Percentiles rank a stretch among this genome's conserved stretches.
These are phyloP conservation scores for Aquilaria yunnanensis DNA, from an alignment of 345 rosid species.

Conservation along the genomic window DNA sequence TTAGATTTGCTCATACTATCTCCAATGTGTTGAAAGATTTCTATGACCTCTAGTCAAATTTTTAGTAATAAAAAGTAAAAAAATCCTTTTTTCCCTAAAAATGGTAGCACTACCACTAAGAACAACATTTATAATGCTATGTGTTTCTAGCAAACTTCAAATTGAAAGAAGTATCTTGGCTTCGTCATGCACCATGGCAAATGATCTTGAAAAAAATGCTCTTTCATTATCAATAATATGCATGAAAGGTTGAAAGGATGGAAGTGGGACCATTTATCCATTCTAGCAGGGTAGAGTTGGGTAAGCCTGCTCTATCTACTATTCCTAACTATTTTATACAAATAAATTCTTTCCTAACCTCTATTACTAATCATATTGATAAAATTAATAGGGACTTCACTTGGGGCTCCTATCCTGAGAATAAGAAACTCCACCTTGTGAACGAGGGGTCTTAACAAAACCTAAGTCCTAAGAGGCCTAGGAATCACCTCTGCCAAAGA, in stretches of 20 bases:
- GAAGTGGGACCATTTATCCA: background rate
- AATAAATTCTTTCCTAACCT: background rate
- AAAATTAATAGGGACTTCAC: background rate
- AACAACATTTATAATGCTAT: background rate
- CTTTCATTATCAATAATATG: background rate
- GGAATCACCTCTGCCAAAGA: background rate
- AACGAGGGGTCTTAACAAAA: background rate
- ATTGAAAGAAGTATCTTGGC: background rate
- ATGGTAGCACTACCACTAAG: background rate
- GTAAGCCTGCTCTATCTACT: background rate
- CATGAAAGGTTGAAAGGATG: background rate
- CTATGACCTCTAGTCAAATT: background rate
- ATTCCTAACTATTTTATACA: background rate
- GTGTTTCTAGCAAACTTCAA: background rate
- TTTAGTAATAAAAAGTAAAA: too few species aligned
- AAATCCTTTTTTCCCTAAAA: background rate
- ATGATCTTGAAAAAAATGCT: background rate
- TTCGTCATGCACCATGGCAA: background rate
- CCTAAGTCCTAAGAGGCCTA: background rate
- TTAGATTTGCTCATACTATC: background rate
- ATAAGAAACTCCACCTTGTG: background rate
- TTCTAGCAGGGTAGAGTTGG: background rate
- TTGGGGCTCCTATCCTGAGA: background rate
- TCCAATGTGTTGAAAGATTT: background rate
- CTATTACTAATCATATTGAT: background rate